Base-by-base conservation (phyloP, 192 early-diverging fungal genomes). In the Rhizoclosmatium sp. region DNA sequence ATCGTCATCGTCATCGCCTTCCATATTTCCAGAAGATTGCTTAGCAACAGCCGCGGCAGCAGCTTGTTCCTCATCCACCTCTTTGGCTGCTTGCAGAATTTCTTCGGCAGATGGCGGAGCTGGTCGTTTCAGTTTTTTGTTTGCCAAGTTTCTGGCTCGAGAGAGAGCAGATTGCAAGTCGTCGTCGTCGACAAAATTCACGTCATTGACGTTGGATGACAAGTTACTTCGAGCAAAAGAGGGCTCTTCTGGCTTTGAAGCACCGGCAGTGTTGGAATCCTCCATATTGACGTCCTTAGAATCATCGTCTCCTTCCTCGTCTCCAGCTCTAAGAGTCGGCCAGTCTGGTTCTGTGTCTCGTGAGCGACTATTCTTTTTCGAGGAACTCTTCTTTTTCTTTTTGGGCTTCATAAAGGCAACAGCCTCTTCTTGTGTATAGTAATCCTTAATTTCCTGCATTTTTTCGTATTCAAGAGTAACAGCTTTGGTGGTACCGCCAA, bases 121-220 rank as follows among this genome's bases (percentile, higher is more conserved):
- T 31, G 31, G 31, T 9, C 16, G 39, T 47, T 81, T 83, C 47
- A 44, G 56, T 82, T 94, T 90, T 61, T 88, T 88, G 9, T 84
- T 84, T 0, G 90, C 91, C 48, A 90, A 65, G 31, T 91, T 81
- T 48, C 97, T 87, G 12, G 94, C 87, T 9, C 89, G 83, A 0
- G 95, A 91, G n/a, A 99, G 82, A 9, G 96, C 94, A 31, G 82
- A 80, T 72, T 97, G 96, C 54, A 99, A 79, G 67, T 99, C 97
- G 75, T 98, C 96, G 79, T 99, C 97, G 75, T 99, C 97, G 16
- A 97, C 95, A 86, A 93, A 92, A 78, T 94, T 96, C 12, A 89
- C 75, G n/a, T 93, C 90, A 58, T 87, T 61, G 44, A 82, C 62
- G 41, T 78, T 56, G 23, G 79, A 79, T 5, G 67, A 58, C 44